Base-by-base conservation (phyloP, 73 alveolate species). In the Stentor coeruleus region DNA sequence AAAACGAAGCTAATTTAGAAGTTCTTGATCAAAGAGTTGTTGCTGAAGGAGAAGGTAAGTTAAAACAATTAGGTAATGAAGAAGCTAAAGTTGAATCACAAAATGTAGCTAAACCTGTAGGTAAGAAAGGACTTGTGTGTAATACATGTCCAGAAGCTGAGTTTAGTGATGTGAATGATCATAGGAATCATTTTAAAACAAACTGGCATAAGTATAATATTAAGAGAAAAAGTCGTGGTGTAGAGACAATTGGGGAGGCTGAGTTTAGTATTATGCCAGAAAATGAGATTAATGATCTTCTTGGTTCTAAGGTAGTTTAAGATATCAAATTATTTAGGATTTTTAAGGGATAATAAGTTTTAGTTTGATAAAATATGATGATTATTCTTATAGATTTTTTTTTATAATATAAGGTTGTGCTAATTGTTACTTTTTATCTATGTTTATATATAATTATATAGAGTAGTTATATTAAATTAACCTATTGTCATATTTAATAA, bases 121-220 rank as follows among this genome's bases (percentile, higher is more conserved):
- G n/a, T n/a, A 66, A 66, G 39, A 66, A 31, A 20, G 79, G 79
- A 15, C 37, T 66, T 26, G 0, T 1, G 2, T 66, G 79, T 40
- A 66, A 66, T 33, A 66, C 79, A 1, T 66, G 79, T 40, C 79
- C 79, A 11, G 37, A 66, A 14, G 79, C 79, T 0, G 87, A 33
- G 15, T 81, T n/a, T 31, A 59, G 36, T 6, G 82, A 30, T 28
- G n/a, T 72, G 15, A 26, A 36, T 0, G 85, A 81, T 35, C 84
- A 81, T 59, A 81, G 92, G 82, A 49, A 85, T 4, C 97, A 92
- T 86, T 89, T 80, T 49, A 89, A 90, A 72, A 83, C 94, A 15
- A 93, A 89, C 14, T 92, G 97, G 97, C 97, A 92, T 81, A 38
- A 38, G 2, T 40, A 74, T 30, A 89, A 89, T 76, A 74, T 72